Base-by-base conservation (phyloP, 352 stramenopile species). In the Aphanomyces euteiches region DNA sequence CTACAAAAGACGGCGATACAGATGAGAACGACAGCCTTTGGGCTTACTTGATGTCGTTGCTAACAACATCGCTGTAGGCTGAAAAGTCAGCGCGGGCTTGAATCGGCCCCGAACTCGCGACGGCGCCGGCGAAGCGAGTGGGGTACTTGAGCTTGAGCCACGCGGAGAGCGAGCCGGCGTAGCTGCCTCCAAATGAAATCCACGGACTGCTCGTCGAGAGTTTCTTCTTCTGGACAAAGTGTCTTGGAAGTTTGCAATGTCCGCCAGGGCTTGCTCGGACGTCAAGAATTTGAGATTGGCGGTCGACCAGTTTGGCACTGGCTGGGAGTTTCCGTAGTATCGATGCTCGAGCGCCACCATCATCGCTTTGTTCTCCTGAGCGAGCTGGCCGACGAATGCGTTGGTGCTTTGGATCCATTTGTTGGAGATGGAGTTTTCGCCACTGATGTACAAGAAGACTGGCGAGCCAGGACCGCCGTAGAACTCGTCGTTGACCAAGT, bases 291-390 rank as follows among this genome's bases (percentile, higher is more conserved):
- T 74, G 71, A 92, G 87, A 72, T 94, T 93, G 3, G 73, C 65
- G 0, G 82, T 92, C 50, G 81, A 85, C 37, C 93, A 69, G 72
- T 90, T 80, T 21, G 74, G 74, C 21, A 86, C 87, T 37, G 89
- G 88, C n/a, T 94, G 74, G 63, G 81, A 92, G 69, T 92, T 83
- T 34, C 89, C 89, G 60, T 96, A 96, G 58, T 92, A 96, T 13
- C 89, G 82, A 70, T 96, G 88, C 70, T 96, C 88, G 13, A 96
- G 75, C 47, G 88, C 80, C 66, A 95, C 61, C 60, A 95, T 83
- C 74, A 90, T 70, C 39, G 67, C 37, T 8, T 59, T 64, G 47
- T 53, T 21, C n/a, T 85, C 78, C 76, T 93, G 72, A 5, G 83
- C 86, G 41, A 95, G 79, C 19, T 84, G 73, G 12, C 84, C 72